phyloP scores from a whole-genome alignment of 768 basidiomycete species.

The Lyophyllum shimeji region DNA sequence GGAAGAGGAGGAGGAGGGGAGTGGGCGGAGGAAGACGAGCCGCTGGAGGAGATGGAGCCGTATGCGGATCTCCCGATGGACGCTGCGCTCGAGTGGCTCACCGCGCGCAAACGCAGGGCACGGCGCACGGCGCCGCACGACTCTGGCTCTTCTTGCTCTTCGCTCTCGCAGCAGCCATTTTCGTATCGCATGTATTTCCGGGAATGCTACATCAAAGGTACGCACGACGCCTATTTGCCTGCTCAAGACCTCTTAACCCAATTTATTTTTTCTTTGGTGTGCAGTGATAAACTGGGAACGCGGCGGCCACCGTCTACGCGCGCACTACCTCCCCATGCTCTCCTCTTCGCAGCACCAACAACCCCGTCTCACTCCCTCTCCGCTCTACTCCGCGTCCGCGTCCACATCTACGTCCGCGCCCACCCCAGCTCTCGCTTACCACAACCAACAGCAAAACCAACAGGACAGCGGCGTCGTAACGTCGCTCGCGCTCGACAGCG shows the following conservation, averaged over 20 bases:
- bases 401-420: no score
- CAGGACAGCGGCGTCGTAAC: conserved; percentile 72
- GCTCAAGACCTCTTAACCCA: no score
- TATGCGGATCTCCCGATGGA: conserved; percentile 38
- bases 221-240: no score
- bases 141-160: conserved; percentile 1
- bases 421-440: conserved; percentile 56
- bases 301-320: conserved; percentile 68
- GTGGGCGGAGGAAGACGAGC: conserved; percentile 31
- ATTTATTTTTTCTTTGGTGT: no score
- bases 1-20: not conserved
- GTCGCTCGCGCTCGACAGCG: conserved; percentile 77
- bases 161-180: conserved; percentile 25
- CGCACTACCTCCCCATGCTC: conserved; percentile 8
- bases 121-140: not conserved
- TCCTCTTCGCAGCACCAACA: not conserved
- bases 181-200: conserved; percentile 76
- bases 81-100: conserved; percentile 38
- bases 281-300: conserved; percentile 80
- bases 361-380: not conserved
- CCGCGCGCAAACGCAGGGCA: conserved; percentile 23
- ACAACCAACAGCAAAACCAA: not conserved
- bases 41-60: conserved; percentile 30
- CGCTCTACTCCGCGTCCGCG: conserved; percentile 64
- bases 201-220: conserved; percentile 69